Percentiles rank a stretch among this genome's conserved stretches.
These are phyloP conservation scores for Nothophytophthora sp. DNA, from an alignment of 352 stramenopile genomes.

Conservation along the genomic window DNA sequence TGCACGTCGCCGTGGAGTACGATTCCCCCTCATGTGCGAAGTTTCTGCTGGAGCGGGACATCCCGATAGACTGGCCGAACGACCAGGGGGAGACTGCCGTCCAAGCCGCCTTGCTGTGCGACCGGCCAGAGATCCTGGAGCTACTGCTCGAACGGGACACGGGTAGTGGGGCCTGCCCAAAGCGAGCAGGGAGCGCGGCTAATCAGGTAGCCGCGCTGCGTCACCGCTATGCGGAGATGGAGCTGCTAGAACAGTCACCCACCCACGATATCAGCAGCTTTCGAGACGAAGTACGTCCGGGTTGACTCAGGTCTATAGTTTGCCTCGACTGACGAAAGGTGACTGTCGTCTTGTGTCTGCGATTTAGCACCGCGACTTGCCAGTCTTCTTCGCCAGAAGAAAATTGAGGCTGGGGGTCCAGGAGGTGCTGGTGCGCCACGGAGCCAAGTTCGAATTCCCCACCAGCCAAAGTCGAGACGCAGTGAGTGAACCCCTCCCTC, in stretches of 20 bases:
- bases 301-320: too few species aligned
- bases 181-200: background rate
- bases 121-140: background rate
- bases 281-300: too few species aligned
- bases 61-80: background rate
- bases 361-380: background rate
- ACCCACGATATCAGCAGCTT: too few species aligned
- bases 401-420: background rate
- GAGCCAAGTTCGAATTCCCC: background rate
- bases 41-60: background rate
- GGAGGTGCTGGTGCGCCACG: background rate
- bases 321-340: too few species aligned
- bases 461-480: background rate
- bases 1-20: background rate
- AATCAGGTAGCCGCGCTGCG: background rate
- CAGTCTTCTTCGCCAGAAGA: background rate
- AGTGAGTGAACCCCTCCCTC: background rate
- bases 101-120: background rate
- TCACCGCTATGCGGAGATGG: too few species aligned
- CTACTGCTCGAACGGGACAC: slow-evolving; percentile 2
- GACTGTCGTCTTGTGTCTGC: background rate
- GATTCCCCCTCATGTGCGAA: background rate
- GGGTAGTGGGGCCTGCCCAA: too few species aligned
- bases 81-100: background rate
- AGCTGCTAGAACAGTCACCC: too few species aligned